These are phyloP conservation scores for Neoscytalidium dimidiatum DNA, from an alignment of 2,329 filamentous ascomycete genomes.

Conservation along the genomic window DNA sequence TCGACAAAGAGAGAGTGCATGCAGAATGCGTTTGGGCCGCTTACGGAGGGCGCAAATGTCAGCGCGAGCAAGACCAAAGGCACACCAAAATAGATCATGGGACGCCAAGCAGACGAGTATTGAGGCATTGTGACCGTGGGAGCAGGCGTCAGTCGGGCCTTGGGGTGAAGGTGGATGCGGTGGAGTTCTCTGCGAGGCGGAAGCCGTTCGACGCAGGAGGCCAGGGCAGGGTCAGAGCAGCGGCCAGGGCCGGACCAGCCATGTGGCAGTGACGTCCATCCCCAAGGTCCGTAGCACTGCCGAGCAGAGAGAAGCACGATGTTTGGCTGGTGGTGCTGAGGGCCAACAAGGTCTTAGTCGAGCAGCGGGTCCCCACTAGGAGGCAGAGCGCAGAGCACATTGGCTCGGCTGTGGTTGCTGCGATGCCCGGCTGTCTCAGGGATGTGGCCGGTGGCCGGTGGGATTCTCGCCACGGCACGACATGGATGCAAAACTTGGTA, in stretches of 20 bases:
- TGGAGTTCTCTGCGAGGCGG: not conserved
- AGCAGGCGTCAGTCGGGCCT: conserved; percentile 11
- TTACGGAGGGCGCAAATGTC: not conserved
- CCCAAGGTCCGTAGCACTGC: conserved; percentile 17
- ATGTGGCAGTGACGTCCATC: conserved; percentile 18
- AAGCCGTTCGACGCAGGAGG: not conserved
- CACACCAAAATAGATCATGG: conserved; percentile 20
- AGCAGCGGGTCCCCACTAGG: conserved; percentile 17
- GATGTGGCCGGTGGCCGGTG: not conserved
- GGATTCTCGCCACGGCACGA: conserved; percentile 10
- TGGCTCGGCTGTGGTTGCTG: conserved; percentile 9
- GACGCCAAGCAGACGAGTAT: conserved; percentile 1
- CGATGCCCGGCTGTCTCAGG: conserved; percentile 13
- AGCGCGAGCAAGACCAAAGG: conserved; percentile 5
- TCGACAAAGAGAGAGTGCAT: conserved; percentile 13
- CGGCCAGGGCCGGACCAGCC: conserved; percentile 15
- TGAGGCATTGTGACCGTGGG: conserved; percentile 19
- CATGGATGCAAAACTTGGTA: conserved; percentile 4
- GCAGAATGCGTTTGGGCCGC: conserved; percentile 12
- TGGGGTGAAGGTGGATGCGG: not conserved
- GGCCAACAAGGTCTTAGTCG: conserved; percentile 17
- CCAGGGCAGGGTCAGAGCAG: not conserved
- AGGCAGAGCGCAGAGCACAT: not conserved
- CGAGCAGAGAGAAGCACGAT: not conserved
- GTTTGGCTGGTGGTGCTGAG: not conserved